Base-by-base conservation (phyloP, 345 rosid genomes). In the Clausena lansium region DNA sequence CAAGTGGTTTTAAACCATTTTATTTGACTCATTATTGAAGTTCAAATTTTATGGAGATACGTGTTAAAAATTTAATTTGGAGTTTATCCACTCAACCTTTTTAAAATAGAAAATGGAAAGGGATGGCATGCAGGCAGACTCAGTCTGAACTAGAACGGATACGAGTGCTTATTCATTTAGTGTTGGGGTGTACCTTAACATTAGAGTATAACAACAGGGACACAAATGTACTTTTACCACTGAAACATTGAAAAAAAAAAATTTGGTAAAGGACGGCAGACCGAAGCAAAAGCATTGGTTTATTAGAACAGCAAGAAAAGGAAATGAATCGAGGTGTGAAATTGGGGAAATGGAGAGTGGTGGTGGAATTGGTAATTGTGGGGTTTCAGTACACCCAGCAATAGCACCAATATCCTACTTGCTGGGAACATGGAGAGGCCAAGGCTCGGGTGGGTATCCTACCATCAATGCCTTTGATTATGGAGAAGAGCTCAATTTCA, bases 341-440 rank as follows among this genome's bases (percentile, higher is more conserved):
- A 75, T 47, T 45, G 57, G 54, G 50, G 33, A 35, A 60, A 66
- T 76, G 78, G 38, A 33, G 17, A 45, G 17, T 45, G 50, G 17
- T 45, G 50, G 0, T 2, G 35, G 35, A 33, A 33, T 2, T 33
- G 35, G 35, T 33, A 33, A 33, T 33, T 33, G 35, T 45, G 50
- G 50, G 13, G 17, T 45, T 45, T 17, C 79, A 27, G 1, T 89
- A 35, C 98, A 91, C 54, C 91, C 93, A 19, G 86, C 85, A n/a
- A 80, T 89, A 7, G 88, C 81, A 41, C 90, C 93, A 24, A n/a
- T 93, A 0, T 81, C 92, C 0, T 90, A 82, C 77, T 88, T 93
- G 38, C 52, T 93, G 60, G 95, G 98, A 4, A 91, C 83, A 36
- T 93, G 98, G 98, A 87, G 84, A 81, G 95, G 95, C n/a, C 66